Evolutionary conservation across 257 asterid species (phyloP).

Genomic region (Avicennia marina): DNA sequence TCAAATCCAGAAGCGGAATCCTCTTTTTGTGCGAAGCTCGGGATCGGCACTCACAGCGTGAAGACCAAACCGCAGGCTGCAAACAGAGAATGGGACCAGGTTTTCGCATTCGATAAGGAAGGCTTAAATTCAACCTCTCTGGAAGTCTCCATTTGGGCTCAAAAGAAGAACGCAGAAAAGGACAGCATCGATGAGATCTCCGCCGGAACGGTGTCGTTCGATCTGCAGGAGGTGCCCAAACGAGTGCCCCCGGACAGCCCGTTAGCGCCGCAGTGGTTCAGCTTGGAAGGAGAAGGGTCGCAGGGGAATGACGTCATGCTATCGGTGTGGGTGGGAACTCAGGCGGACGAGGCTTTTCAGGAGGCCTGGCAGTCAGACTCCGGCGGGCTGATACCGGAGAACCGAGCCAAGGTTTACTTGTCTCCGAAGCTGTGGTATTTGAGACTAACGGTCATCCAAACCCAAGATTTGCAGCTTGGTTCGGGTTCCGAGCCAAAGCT

Average conservation of each 20-base stretch:
- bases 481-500: conserved; percentile 58
- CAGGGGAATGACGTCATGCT: conserved; percentile 81
- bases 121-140: conserved; percentile 65
- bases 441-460: conserved; percentile 95
- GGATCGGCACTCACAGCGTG: conserved; percentile 71
- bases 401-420: conserved; percentile 89
- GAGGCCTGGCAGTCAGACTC: conserved; percentile 99
- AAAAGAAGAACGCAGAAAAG: conserved; percentile 41
- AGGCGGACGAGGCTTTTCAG: conserved; percentile 85
- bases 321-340: conserved; percentile 89
- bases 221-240: conserved; percentile 77
- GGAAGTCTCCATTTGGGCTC: conserved; percentile 52
- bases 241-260: conserved; percentile 94
- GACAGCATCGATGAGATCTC: conserved; percentile 30
- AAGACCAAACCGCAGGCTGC: conserved; percentile 42
- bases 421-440: conserved; percentile 97
- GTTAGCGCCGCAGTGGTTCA: conserved; percentile 91
- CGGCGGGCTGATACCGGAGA: conserved; percentile 87
- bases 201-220: conserved; percentile 72
- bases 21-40: conserved; percentile 56
- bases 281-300: conserved; percentile 50
- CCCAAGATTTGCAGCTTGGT: conserved; percentile 83
- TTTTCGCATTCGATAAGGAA: conserved; percentile 83
- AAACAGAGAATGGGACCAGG: conserved; percentile 75
- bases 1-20: conserved; percentile 41